Base-by-base conservation (phyloP, 2,329 filamentous ascomycete genomes). In the Penicillium sp. region DNA sequence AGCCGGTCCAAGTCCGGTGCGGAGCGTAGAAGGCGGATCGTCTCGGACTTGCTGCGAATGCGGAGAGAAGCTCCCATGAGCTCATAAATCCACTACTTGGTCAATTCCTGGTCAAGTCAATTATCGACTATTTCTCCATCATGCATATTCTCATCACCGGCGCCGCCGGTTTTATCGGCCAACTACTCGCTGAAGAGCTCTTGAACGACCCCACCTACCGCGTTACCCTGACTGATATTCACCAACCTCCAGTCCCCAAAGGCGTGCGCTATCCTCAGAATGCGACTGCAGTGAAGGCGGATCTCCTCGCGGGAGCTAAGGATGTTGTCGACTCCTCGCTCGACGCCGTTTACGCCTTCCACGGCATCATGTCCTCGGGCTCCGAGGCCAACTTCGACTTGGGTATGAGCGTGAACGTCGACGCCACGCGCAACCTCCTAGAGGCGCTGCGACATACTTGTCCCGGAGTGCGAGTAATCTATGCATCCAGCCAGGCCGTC, bases 311-410 rank as follows among this genome's bases (percentile, higher is more conserved):
- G 1, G 70, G 71, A 3, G 72, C 75, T 15, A 60, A 63, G 20
- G 55, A 60, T 10, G 53, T 75, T 4, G 66, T 73, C 29, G 56
- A 67, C 23, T 67, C 70, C 24, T 74, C 76, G 1, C 69, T 81
- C 3, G 72, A 77, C 51, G 77, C 78, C 41, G 73, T 79, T 50
- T 85, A 82, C 68, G 72, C 83, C 58, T 80, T 86, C 64, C 82
- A 86, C 66, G 82, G 82, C 54, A 83, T 85, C 72, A 85, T 86
- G 82, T 84, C 81, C 0, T 78, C 78, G 10, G 81, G 81, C 5
- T 79, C 81, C 13, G 82, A 85, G 66, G 78, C 79, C 37, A 76
- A 84, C 66, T 81, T 80, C 54, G 78, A 81, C 44, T 71, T 83
- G 1, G 81, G 80, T 2, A 72, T 83, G 53, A 72, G 70, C 35